Evolutionary conservation across 257 asterid species (phyloP), one percentile per base, ranked within the genome.

Genomic region (Pogostemon cablin): DNA sequence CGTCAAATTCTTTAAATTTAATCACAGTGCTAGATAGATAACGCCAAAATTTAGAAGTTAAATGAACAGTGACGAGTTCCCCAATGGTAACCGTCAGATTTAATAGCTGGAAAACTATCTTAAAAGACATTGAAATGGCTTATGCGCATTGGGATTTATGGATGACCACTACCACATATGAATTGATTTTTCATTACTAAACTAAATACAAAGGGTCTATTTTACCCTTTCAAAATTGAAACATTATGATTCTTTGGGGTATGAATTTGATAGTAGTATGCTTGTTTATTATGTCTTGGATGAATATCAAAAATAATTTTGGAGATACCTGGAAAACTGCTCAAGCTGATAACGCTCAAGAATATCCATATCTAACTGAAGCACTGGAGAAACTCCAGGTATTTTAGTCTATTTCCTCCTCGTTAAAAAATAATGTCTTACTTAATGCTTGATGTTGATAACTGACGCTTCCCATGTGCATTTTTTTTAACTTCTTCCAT

Each of bases 131-230:
- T 80, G 75, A 73, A 88, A 92, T 83, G 98, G 98, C 56, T 72
- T 92, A 60, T 84, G 92, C 63, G 93, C 85, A 0, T 57, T 92
- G 91, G 98, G 89, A 38, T 92, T 88, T 81, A 92, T 88, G 98
- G 98, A 92, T 77, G 95, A 90, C 66, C 88, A 88, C 82, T 92
- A 92, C 68, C 98, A 96, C 5, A 95, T 90, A 71, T 86, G 97
- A 62, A 92, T 96, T 80, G 91, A 96, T 17, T 92, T 92, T 84
- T 92, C 97, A 49, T 79, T 92, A 69, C 88, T 92, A 75, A 92
- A 88, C 84, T 84, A 92, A 92, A 96, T 92, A 79, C 2, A 10
- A 11, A 37, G 55, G 12, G 41, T 57, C 54, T 42, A 42, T 25
- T 69, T 41, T 44, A 39, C 41, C 10, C 65, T 35, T 25, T 4